Evolutionary conservation across 1,284 basidiomycete species (phyloP).

Genomic region (Vanrija pseudolonga): DNA sequence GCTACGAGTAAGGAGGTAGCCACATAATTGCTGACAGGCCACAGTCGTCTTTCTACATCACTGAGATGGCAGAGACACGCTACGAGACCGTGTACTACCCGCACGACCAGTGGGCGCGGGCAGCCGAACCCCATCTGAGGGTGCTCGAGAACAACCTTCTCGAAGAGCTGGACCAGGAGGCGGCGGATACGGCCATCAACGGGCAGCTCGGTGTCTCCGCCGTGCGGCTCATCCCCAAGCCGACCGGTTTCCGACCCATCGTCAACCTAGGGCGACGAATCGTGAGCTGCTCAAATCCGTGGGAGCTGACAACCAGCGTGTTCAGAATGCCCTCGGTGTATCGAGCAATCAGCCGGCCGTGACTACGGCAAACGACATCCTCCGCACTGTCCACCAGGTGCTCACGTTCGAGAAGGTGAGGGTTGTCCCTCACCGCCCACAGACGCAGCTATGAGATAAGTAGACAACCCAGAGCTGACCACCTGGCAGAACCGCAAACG

Average conservation of each 20-base stretch:
- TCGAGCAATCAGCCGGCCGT: conserved; percentile 7
- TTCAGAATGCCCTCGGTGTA: conserved; percentile 8
- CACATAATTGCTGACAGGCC: not conserved
- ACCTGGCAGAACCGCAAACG: conserved; percentile 60
- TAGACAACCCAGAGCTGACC: not conserved
- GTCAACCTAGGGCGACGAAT: conserved; percentile 78
- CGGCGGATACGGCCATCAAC: conserved; percentile 1
- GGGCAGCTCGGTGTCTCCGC: conserved; percentile 50
- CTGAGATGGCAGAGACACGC: conserved; percentile 83
- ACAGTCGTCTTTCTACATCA: conserved; percentile 89
- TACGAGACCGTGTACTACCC: conserved; percentile 87
- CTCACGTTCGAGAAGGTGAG: conserved; percentile 77
- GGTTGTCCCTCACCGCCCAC: not conserved
- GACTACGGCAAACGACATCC: conserved; percentile 62
- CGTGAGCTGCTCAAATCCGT: conserved; percentile 21
- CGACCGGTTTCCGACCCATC: conserved; percentile 88
- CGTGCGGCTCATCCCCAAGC: conserved; percentile 87
- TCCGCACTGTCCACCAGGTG: conserved; percentile 78
- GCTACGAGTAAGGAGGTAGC: conserved; percentile 59
- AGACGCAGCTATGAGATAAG: not conserved
- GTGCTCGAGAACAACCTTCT: conserved; percentile 55
- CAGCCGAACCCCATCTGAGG: conserved; percentile 76
- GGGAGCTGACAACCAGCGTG: conserved; percentile 7
- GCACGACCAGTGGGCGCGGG: conserved; percentile 85
- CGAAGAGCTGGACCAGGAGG: conserved; percentile 25